Evolutionary conservation across 2,329 filamentous ascomycete genomes (phyloP).

Genomic region (Cordyceps cicadae): DNA sequence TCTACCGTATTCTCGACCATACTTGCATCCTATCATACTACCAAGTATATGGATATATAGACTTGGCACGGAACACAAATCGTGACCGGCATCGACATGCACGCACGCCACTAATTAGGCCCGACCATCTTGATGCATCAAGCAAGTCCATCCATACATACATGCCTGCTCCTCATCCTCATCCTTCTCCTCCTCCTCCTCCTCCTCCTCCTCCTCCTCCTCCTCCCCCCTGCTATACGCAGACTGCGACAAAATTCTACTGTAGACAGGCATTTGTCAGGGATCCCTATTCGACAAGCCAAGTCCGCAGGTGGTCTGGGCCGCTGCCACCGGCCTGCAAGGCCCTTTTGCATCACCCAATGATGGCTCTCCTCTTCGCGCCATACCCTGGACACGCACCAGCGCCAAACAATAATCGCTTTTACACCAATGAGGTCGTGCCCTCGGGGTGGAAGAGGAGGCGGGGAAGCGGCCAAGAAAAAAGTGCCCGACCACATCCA

Average conservation of each 20-base stretch:
- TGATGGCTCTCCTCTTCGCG: conserved; percentile 8
- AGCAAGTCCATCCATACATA: not conserved
- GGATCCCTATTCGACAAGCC: not conserved
- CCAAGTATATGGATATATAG: not conserved
- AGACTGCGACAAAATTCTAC: no score
- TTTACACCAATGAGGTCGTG: conserved; percentile 9
- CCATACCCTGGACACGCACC: conserved; percentile 8
- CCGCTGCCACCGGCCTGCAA: not conserved
- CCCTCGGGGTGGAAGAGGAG: not conserved
- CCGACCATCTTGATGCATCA: conserved; percentile 1
- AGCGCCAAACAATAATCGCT: conserved; percentile 3
- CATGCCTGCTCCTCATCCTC: not conserved
- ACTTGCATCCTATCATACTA: no score
- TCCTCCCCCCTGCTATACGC: not conserved
- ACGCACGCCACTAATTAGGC: not conserved
- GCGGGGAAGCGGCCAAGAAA: not conserved
- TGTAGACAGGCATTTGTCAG: not conserved
- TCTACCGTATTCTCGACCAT: no score
- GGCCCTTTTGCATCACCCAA: conserved; percentile 2
- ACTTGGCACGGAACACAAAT: not conserved
- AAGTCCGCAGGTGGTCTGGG: not conserved
- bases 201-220: no score
- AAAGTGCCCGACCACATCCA: not conserved
- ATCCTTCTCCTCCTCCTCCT: no score
- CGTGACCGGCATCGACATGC: not conserved